Evolutionary conservation across 1,139 yeast species (phyloP), one percentile per base, ranked within the genome.

Genomic region (Kodamaea plutei): DNA sequence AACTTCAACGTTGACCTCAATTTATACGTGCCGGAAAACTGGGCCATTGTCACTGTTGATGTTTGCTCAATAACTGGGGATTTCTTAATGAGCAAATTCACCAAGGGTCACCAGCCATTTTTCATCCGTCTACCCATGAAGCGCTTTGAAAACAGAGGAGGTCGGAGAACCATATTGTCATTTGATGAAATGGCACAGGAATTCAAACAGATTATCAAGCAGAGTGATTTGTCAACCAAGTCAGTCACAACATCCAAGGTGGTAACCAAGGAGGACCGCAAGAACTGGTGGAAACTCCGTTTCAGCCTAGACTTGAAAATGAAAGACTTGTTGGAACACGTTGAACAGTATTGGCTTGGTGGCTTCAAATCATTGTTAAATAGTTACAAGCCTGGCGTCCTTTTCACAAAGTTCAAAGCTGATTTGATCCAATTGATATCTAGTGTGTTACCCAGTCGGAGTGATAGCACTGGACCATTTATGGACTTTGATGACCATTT

Each of bases 291-390:
- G 95, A 67, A 67, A 29, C 59, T 65, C 22, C 61, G 97, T 30
- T 76, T 76, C 37, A 58, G 58, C 1, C 59, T 88, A 15, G 96
- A 89, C 52, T 56, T 62, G 14, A 57, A 69, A 30, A 50, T 89
- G 35, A 58, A 69, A 30, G 58, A 55, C 4, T 52, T 88, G n/a
- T 52, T 89, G n/a, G 53, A 56, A 2, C 64, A 64, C 23, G 72
- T 85, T 10, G 91, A 87, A 40, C 53, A 58, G 17, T 61, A 64
- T 36, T 87, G 96, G 94, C 55, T 89, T 26, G 89, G 94, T n/a
- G 94, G 94, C 0, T 83, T 87, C 41, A 59, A 60, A 25, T 80
- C 89, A 0, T 47, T 84, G 2, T 81, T 85, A 47, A 56, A 61
- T 21, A 58, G 58, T 5, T 43, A 40, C 8, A 41, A 46, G 2